Percentiles rank a stretch among this genome's conserved stretches.
Evolutionary conservation across 2,329 filamentous ascomycete genomes (phyloP).

Genomic region (Annulohypoxylon truncatum): DNA sequence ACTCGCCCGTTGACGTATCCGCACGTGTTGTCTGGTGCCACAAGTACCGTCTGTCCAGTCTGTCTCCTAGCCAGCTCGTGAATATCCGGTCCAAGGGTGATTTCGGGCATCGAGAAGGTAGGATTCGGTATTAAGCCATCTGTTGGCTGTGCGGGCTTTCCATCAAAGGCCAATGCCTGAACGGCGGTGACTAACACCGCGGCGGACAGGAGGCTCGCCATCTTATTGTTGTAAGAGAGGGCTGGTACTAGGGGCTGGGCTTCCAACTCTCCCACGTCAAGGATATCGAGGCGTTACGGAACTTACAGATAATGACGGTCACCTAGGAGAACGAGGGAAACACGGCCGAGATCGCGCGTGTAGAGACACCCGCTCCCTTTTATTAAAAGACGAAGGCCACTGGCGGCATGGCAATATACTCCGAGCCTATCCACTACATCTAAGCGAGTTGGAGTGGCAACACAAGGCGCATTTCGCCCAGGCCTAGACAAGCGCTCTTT

Average conservation of each 20-base stretch:
- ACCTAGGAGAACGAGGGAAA: slow-evolving; percentile 24
- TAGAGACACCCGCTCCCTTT: slow-evolving; percentile 26
- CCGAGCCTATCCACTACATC: slow-evolving; percentile 12
- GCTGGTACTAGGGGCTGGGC: background rate
- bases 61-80: slow-evolving; percentile 52
- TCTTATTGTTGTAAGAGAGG: slow-evolving; percentile 25
- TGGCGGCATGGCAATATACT: slow-evolving; percentile 4
- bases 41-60: slow-evolving; percentile 53
- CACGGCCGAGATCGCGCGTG: slow-evolving; percentile 14
- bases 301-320: slow-evolving; percentile 15
- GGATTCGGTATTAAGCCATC: slow-evolving; percentile 48
- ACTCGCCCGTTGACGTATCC: slow-evolving; percentile 59
- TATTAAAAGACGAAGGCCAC: slow-evolving; percentile 23
- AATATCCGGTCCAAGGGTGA: slow-evolving; percentile 55
- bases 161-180: slow-evolving; percentile 52
- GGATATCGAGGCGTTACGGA: slow-evolving; percentile 16
- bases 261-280: slow-evolving; percentile 19
- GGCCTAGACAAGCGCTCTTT: slow-evolving; percentile 15
- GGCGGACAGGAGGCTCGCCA: slow-evolving; percentile 45
- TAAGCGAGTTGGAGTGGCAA: slow-evolving; percentile 7
- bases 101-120: slow-evolving; percentile 54
- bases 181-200: slow-evolving; percentile 51
- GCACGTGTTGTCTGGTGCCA: slow-evolving; percentile 63
- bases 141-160: slow-evolving; percentile 52
- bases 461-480: slow-evolving; percentile 36